Percentiles rank a stretch among this genome's conserved stretches.
These are phyloP conservation scores for Stephanodiscus minutulus DNA, from an alignment of 108 stramenopile genomes.

Conservation along the genomic window DNA sequence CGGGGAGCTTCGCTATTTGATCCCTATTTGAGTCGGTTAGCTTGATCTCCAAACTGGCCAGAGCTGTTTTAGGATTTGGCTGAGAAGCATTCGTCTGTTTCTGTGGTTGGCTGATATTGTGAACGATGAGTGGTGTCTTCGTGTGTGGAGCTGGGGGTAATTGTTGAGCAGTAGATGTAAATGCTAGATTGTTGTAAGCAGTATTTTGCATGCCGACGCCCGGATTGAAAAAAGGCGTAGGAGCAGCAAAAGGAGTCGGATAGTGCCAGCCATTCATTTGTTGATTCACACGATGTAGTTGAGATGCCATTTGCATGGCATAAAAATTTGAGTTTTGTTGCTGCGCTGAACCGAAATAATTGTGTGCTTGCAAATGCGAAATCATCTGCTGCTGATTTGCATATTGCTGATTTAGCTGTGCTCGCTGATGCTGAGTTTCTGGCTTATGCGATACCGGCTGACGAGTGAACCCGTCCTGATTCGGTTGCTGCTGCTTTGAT, in stretches of 20 bases:
- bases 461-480: not conserved
- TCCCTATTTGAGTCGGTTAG: conserved; percentile 3
- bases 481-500: not conserved
- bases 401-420: not conserved
- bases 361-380: conserved; percentile 6
- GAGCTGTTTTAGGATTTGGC: not conserved
- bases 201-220: not conserved
- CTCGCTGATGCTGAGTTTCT: not conserved
- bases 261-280: conserved; percentile 2
- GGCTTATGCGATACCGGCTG: not conserved
- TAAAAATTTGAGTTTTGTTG: not conserved
- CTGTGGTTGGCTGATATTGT: not conserved
- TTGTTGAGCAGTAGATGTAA: not conserved
- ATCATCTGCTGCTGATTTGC: conserved; percentile 3
- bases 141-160: not conserved
- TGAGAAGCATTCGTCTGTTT: not conserved
- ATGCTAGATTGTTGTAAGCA: not conserved
- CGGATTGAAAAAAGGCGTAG: not conserved
- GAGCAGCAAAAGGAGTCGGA: not conserved
- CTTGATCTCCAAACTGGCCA: not conserved
- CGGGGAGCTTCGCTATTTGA: conserved; percentile 9
- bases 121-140: not conserved
- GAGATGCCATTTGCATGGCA: not conserved
- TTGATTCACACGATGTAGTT: not conserved
- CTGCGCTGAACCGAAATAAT: not conserved